Conservation (phyloP, 305 asterid species). For the Fraxinus ornus region DNA sequence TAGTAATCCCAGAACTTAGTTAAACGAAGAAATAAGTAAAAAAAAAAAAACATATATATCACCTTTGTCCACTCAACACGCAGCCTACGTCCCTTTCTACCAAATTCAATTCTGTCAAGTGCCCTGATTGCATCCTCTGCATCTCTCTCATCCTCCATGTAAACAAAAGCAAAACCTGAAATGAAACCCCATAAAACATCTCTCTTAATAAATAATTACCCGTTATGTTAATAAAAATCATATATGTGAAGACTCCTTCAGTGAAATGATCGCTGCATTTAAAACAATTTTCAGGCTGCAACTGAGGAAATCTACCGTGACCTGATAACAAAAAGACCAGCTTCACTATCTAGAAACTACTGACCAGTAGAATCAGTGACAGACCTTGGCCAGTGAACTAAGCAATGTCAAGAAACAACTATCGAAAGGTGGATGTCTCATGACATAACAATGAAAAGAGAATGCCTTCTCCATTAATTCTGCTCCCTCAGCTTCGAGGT, state of each 20-base stretch:
- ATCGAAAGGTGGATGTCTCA: constrained; percentile 59
- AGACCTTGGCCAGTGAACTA: constrained; percentile 64
- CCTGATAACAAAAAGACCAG: constrained; percentile 37
- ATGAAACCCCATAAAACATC: constrained; percentile 3
- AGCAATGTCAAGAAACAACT: constrained; percentile 55
- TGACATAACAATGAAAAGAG: constrained; percentile 44
- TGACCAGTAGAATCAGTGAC: constrained; percentile 53
- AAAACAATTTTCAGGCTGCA: constrained; percentile 19
- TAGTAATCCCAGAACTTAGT: neutral
- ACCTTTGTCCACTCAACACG: constrained; percentile 94
- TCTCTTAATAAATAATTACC: neutral
- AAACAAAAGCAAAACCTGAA: constrained; percentile 73
- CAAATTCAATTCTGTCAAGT: constrained; percentile 75
- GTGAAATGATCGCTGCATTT: constrained; percentile 8
- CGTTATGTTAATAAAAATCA: neutral
- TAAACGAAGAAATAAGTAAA: neutral
- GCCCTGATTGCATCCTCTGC: constrained; percentile 79
- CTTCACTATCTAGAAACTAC: constrained; percentile 42
- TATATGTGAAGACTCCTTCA: constrained; percentile 18
- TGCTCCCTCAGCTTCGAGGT: constrained; percentile 65
- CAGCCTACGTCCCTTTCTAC: constrained; percentile 78
- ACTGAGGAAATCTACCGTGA: constrained; percentile 33
- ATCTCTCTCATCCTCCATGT: constrained; percentile 84
- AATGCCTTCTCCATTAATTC: constrained; percentile 56
- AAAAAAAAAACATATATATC: neutral